These are phyloP conservation scores for Rubia occidens DNA, from an alignment of 305 asterid genomes.

Conservation along the genomic window DNA sequence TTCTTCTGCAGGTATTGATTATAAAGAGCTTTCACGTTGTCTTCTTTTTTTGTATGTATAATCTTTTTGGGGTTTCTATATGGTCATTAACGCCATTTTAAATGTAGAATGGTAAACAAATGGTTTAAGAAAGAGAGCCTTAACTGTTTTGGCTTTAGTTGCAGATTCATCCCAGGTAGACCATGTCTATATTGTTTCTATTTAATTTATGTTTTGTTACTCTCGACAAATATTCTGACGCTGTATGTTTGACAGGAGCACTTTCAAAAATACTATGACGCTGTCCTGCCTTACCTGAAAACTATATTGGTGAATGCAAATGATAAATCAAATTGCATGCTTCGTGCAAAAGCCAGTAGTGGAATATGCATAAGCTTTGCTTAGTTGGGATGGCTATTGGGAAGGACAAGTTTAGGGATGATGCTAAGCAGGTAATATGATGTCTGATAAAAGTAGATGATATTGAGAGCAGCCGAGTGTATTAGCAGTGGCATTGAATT, in stretches of 20 bases:
- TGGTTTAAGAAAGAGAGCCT: conserved; percentile 99
- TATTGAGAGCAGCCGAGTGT: background rate
- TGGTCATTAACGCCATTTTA: conserved; percentile 17
- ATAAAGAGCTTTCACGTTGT: background rate
- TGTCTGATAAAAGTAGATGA: background rate
- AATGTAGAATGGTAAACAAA: conserved; percentile 90
- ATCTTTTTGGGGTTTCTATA: conserved; percentile 6
- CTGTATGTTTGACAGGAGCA: conserved; percentile 45
- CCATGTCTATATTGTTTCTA: conserved; percentile 9
- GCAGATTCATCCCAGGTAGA: conserved; percentile 97
- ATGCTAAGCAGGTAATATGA: conserved; percentile 68
- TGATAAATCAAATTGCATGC: conserved; percentile 94
- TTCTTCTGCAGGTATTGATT: conserved; percentile 64
- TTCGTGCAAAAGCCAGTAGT: conserved; percentile 86
- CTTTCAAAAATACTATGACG: conserved; percentile 80
- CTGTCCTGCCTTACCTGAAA: conserved; percentile 90
- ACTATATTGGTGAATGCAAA: conserved; percentile 74
- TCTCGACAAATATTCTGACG: conserved; percentile 14
- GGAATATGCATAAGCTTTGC: conserved; percentile 81
- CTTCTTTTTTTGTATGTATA: background rate
- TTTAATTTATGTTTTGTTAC: conserved; percentile 1
- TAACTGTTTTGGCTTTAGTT: conserved; percentile 94
- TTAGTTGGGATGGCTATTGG: conserved; percentile 98
- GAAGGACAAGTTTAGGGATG: conserved; percentile 75
- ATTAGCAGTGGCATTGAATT: background rate